Evolutionary conservation across 2,329 filamentous ascomycete genomes (phyloP).

Genomic region (Thermothelomyces thermophilus): DNA sequence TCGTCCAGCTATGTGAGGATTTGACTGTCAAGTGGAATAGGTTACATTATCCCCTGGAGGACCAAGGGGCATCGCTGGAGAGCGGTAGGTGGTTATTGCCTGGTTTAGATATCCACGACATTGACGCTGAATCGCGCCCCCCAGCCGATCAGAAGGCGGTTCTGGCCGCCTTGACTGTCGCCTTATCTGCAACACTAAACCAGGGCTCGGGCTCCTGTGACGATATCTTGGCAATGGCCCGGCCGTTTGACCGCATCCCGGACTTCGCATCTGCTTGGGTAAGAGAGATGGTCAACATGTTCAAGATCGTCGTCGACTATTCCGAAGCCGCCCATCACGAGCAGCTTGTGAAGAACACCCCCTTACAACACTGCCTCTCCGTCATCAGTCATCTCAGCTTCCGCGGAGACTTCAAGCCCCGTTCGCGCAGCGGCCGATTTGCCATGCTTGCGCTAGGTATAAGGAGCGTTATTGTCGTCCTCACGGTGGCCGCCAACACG

Average conservation of each 20-base stretch:
- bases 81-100: conserved; percentile 37
- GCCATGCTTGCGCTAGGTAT: conserved; percentile 69
- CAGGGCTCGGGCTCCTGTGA: conserved; percentile 53
- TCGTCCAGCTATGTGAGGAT: conserved; percentile 52
- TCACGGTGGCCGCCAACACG: conserved; percentile 56
- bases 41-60: conserved; percentile 43
- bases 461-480: conserved; percentile 61
- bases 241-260: conserved; percentile 40
- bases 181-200: conserved; percentile 39
- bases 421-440: conserved; percentile 65
- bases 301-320: conserved; percentile 74
- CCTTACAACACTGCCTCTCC: conserved; percentile 69
- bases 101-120: too few species aligned
- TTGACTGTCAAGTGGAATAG: conserved; percentile 53
- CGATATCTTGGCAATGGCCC: conserved; percentile 65
- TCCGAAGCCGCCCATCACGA: conserved; percentile 68
- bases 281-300: conserved; percentile 59
- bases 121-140: background rate
- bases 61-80: conserved; percentile 42
- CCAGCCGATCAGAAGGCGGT: conserved; percentile 50
- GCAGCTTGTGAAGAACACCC: conserved; percentile 63
- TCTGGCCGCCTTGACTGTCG: conserved; percentile 54
- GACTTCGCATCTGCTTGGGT: conserved; percentile 58
- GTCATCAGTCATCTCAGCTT: conserved; percentile 75
- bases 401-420: conserved; percentile 52